Conservation (phyloP, 768 basidiomycete species). For the Calocybe indica region DNA sequence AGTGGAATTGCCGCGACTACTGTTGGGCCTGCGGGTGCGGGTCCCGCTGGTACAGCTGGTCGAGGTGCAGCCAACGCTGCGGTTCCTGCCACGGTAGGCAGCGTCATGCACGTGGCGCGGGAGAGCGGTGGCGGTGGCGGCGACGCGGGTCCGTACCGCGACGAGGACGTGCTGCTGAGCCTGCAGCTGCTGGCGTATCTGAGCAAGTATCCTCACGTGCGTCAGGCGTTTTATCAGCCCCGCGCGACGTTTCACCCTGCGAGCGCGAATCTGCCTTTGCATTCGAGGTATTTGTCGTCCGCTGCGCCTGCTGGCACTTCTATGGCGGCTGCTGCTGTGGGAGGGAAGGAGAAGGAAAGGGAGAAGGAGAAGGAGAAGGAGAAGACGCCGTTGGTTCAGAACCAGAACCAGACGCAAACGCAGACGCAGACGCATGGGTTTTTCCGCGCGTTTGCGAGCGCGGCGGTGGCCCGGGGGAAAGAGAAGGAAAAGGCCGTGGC, state of each 20-base stretch:
- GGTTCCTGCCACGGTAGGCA: constrained; percentile 1
- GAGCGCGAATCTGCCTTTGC: constrained; percentile 35
- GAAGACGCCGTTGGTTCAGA: constrained; percentile 6
- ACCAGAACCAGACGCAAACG: no score
- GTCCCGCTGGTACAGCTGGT: constrained; percentile 6
- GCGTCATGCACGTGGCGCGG: background rate
- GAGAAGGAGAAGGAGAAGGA: constrained; percentile 12
- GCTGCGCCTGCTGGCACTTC: background rate
- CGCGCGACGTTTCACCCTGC: constrained; percentile 80
- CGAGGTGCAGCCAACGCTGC: background rate
- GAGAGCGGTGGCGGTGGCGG: constrained; percentile 8
- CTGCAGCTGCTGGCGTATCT: constrained; percentile 94
- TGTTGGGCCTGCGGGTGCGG: background rate
- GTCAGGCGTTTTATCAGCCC: constrained; percentile 92
- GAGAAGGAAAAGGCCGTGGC: constrained; percentile 44
- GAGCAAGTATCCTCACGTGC: constrained; percentile 96
- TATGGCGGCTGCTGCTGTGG: background rate
- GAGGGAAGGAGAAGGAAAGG: constrained; percentile 8
- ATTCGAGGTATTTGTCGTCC: constrained; percentile 13
- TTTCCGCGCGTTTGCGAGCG: constrained; percentile 39
- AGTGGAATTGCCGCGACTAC: no score
- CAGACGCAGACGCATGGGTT: constrained; percentile 24
- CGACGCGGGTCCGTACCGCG: constrained; percentile 69
- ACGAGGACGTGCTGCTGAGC: constrained; percentile 89
- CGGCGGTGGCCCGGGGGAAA: constrained; percentile 18